These are phyloP conservation scores for Diplotaxis tenuifolia DNA, from an alignment of 345 rosid species.

Conservation along the genomic window DNA sequence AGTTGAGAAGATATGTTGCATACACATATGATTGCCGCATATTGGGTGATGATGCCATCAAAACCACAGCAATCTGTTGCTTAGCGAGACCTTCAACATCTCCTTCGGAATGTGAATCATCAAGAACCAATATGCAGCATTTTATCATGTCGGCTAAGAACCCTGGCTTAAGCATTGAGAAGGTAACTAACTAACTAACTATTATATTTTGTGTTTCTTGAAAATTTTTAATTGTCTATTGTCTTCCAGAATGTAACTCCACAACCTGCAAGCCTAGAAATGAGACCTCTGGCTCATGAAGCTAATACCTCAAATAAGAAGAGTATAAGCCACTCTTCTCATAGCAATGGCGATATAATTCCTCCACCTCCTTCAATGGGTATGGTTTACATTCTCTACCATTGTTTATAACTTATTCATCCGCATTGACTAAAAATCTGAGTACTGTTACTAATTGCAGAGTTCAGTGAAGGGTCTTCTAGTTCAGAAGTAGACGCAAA, in stretches of 20 bases:
- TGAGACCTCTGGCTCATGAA: conserved; percentile 37
- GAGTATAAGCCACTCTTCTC: conserved; percentile 3
- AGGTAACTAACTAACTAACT: conserved; percentile 45
- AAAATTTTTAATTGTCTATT: background rate
- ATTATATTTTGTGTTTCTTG: conserved; percentile 1
- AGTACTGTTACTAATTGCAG: conserved; percentile 45
- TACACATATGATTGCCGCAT: conserved; percentile 72
- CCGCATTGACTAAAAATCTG: background rate
- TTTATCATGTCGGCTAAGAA: conserved; percentile 42
- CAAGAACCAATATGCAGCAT: conserved; percentile 32
- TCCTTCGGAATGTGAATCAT: conserved; percentile 42
- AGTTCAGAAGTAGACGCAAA: conserved; percentile 56
- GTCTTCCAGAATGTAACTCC: conserved; percentile 38
- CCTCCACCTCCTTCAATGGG: conserved; percentile 65
- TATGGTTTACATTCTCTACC: conserved; percentile 32
- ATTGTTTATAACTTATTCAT: background rate
- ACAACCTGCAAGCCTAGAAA: conserved; percentile 36
- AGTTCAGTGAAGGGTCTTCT: conserved; percentile 40
- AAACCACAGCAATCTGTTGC: conserved; percentile 31
- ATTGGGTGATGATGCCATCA: conserved; percentile 47
- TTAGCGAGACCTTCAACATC: conserved; percentile 42
- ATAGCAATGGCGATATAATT: conserved; percentile 31
- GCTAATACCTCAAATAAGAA: conserved; percentile 29
- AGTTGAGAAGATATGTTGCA: conserved; percentile 90
- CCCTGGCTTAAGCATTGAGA: conserved; percentile 42